Conservation (phyloP, 352 stramenopile species). For the Phytopythium mirpurense region DNA sequence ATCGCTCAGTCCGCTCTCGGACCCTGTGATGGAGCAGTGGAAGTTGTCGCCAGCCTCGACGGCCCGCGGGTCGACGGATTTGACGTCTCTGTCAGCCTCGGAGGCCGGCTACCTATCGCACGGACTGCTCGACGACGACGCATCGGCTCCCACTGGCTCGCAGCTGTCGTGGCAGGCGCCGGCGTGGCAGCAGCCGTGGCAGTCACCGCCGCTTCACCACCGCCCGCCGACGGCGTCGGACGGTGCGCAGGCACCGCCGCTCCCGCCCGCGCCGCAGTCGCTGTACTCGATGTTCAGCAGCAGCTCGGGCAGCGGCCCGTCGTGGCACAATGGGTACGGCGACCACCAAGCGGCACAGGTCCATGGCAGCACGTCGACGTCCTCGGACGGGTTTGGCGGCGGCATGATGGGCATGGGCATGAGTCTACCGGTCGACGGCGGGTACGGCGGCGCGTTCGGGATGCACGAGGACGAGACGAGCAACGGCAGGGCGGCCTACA, state of each 20-base stretch:
- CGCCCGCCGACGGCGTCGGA: slow-evolving; percentile 13
- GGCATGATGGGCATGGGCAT: slow-evolving; percentile 42
- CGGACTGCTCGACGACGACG: slow-evolving; percentile 27
- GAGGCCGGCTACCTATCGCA: slow-evolving; percentile 42
- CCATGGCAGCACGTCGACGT: slow-evolving; percentile 8
- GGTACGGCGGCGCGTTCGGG: slow-evolving; percentile 27
- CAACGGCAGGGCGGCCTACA: slow-evolving; percentile 28
- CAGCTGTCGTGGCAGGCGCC: slow-evolving; percentile 47
- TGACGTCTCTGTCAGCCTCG: slow-evolving; percentile 37
- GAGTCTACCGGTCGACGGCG: slow-evolving; percentile 27
- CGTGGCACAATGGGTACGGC: slow-evolving; percentile 10
- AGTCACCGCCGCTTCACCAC: slow-evolving; percentile 27
- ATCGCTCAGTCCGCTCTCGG: slow-evolving; percentile 43
- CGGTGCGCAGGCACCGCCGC: slow-evolving; percentile 22
- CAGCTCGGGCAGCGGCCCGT: neutral
- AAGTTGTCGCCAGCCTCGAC: slow-evolving; percentile 53
- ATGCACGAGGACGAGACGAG: slow-evolving; percentile 20
- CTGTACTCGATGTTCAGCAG: slow-evolving; percentile 63
- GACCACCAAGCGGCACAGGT: slow-evolving; percentile 8
- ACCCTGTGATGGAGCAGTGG: slow-evolving; percentile 78
- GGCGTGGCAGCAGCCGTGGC: slow-evolving; percentile 52
- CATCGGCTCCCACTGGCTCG: slow-evolving; percentile 13
- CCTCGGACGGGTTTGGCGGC: slow-evolving; percentile 37
- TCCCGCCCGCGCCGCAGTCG: slow-evolving; percentile 32
- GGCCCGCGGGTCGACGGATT: slow-evolving; percentile 32